Percentiles rank a stretch among this genome's conserved stretches.
These are phyloP conservation scores for Fagopyrum tataricum DNA, from an alignment of 148 eudicot species.

Conservation along the genomic window DNA sequence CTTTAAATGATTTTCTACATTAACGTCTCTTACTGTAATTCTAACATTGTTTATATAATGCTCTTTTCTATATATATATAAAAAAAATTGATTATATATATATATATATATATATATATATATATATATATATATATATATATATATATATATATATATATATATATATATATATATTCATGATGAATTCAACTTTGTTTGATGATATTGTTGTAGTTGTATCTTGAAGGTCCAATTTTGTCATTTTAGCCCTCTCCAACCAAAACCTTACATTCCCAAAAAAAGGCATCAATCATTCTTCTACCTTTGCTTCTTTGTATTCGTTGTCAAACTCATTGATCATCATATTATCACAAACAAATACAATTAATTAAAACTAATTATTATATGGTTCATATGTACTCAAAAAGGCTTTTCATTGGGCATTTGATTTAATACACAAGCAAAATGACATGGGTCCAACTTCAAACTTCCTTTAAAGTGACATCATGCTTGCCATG, in stretches of 20 bases:
- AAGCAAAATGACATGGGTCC: constrained; percentile 8
- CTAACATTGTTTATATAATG: too few species aligned
- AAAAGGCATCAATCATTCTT: constrained; percentile 5
- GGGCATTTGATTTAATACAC: not conserved
- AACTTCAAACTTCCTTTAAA: constrained; percentile 6
- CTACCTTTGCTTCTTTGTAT: constrained; percentile 3
- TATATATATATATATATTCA: not conserved
- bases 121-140: too few species aligned
- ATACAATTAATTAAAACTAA: constrained; percentile 1
- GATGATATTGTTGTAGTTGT: not conserved
- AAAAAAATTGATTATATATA: too few species aligned
- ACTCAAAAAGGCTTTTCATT: constrained; percentile 3
- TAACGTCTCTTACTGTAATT: too few species aligned
- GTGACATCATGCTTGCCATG: constrained; percentile 22
- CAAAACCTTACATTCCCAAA: constrained; percentile 7
- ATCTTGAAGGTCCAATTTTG: constrained; percentile 15
- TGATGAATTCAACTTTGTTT: not conserved
- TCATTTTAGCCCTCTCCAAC: constrained; percentile 13
- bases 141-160: too few species aligned
- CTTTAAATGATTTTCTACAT: too few species aligned
- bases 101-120: too few species aligned
- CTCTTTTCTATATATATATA: too few species aligned
- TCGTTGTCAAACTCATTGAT: constrained; percentile 8
- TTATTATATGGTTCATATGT: not conserved
- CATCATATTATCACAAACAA: not conserved